These are phyloP conservation scores for Penicillium sp. DNA, from an alignment of 2,329 filamentous ascomycete species.

Conservation along the genomic window DNA sequence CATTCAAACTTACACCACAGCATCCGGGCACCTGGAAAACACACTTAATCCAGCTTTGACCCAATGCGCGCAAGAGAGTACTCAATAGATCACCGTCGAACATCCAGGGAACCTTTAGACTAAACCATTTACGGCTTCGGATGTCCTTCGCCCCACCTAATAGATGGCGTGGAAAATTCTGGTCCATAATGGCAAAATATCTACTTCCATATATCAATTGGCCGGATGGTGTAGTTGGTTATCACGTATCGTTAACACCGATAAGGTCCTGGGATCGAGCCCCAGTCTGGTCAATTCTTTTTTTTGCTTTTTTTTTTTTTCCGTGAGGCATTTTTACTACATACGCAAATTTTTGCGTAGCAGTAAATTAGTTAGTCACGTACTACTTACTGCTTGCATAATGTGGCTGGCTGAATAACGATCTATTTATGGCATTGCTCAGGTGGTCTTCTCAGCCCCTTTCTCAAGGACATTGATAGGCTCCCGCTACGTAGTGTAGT, in stretches of 20 bases:
- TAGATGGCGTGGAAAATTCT: neutral
- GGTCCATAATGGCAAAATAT: neutral
- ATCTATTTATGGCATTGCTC: neutral
- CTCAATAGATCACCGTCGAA: too few relatives aligned
- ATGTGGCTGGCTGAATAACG: neutral
- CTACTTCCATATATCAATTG: constrained; percentile 6
- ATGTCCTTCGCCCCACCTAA: neutral
- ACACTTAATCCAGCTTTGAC: too few relatives aligned
- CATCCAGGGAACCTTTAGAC: neutral
- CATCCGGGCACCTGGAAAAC: too few relatives aligned
- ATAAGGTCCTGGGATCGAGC: constrained; percentile 36
- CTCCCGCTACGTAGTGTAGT: too few relatives aligned
- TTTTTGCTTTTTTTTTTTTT: neutral
- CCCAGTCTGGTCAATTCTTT: constrained; percentile 24
- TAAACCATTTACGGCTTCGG: neutral
- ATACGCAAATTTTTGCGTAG: neutral
- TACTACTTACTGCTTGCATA: neutral
- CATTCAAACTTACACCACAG: too few relatives aligned
- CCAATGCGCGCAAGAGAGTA: too few relatives aligned
- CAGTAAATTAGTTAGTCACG: neutral
- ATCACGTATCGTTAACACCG: constrained; percentile 41
- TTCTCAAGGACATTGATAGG: neutral
- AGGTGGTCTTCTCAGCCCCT: neutral
- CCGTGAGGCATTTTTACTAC: neutral
- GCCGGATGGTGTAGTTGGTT: constrained; percentile 38